Evolutionary conservation across 345 rosid species (phyloP).

Genomic region (Citrus cavaleriei): DNA sequence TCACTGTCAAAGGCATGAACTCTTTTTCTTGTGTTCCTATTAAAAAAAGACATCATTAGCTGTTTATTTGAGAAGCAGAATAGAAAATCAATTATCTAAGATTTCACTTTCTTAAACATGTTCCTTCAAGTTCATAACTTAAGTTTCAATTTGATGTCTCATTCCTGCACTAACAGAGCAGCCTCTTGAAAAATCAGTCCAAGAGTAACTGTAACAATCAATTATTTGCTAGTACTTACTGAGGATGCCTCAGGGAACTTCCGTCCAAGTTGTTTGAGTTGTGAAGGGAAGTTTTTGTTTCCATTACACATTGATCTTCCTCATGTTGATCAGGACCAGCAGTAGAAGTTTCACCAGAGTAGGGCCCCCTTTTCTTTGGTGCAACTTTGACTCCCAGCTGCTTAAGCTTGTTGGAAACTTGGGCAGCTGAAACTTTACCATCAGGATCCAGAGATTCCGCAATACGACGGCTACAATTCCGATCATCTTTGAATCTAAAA

Average conservation of each 20-base stretch:
- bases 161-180: background rate
- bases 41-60: constrained; percentile 16
- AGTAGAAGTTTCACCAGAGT: constrained; percentile 19
- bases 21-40: constrained; percentile 72
- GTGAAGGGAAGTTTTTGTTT: constrained; percentile 24
- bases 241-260: constrained; percentile 33
- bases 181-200: background rate
- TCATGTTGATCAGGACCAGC: constrained; percentile 21
- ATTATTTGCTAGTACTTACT: constrained; percentile 41
- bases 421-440: constrained; percentile 69
- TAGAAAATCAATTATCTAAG: background rate
- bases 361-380: constrained; percentile 48
- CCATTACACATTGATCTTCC: constrained; percentile 24
- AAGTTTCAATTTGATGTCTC: background rate
- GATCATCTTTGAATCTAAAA: constrained; percentile 70
- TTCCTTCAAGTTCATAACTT: constrained; percentile 7
- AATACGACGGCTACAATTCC: constrained; percentile 50
- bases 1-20: constrained; percentile 63
- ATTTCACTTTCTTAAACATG: background rate
- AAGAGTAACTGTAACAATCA: background rate
- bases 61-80: constrained; percentile 16
- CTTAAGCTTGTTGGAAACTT: constrained; percentile 87
- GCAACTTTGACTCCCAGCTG: constrained; percentile 57
- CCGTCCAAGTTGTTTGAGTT: constrained; percentile 33
- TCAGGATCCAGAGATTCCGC: constrained; percentile 69